phyloP scores from a whole-genome alignment of 352 stramenopile species.

The Thalassiosira mediterranea region DNA sequence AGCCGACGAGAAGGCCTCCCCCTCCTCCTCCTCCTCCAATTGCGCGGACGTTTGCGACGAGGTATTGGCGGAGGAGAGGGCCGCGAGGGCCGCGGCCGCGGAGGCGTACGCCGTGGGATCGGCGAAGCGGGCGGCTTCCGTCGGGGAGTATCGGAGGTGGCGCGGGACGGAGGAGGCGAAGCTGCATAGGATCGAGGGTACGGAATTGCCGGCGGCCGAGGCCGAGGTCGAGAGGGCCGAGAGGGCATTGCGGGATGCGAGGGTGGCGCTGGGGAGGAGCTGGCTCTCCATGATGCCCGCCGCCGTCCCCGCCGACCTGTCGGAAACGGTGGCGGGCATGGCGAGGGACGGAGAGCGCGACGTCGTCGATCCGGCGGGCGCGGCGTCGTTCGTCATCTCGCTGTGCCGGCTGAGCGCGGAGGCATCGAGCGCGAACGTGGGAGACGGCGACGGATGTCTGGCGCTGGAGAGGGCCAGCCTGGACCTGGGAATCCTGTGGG shows the following conservation, averaged over 20 bases:
- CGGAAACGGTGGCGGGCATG: not conserved
- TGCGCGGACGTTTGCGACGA: constrained; percentile 69
- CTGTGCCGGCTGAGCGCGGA: constrained; percentile 72
- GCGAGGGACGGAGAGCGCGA: not conserved
- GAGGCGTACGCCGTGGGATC: constrained; percentile 55
- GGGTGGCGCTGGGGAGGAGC: not conserved
- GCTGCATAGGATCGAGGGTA: constrained; percentile 5
- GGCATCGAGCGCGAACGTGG: constrained; percentile 29
- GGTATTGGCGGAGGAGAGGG: constrained; percentile 54
- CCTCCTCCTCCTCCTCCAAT: not conserved
- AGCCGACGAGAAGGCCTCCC: constrained; percentile 85
- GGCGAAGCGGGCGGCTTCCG: constrained; percentile 29
- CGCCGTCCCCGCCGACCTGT: no score
- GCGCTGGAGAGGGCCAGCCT: constrained; percentile 60
- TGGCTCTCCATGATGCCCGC: constrained; percentile 6
- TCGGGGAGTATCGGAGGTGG: constrained; percentile 47
- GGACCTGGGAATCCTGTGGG: constrained; percentile 66
- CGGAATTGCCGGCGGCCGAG: constrained; percentile 10
- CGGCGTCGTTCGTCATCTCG: constrained; percentile 53
- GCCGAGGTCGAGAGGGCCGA: not conserved
- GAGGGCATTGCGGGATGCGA: constrained; percentile 1
- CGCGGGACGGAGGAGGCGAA: constrained; percentile 2
- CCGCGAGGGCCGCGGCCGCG: constrained; percentile 10
- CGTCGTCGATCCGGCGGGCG: not conserved
- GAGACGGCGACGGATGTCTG: constrained; percentile 49